Base-by-base conservation (phyloP, 1,139 yeast species). In the Arxiozyma heterogenica region DNA sequence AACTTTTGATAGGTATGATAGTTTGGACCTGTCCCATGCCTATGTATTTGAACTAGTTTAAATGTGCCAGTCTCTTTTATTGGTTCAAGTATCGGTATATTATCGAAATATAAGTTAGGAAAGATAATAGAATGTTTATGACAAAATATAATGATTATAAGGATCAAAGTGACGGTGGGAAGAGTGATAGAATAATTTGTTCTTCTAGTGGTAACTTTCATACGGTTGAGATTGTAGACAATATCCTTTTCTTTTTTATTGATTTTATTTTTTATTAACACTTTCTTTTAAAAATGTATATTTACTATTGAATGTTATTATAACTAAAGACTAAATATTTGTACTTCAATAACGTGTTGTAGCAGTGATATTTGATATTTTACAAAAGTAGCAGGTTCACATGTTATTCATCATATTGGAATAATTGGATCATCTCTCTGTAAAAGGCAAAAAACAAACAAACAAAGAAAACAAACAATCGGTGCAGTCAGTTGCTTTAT, bases 11-110 rank as follows among this genome's bases (percentile, higher is more conserved):
- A 59, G 34, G 46, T 22, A 7, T 53, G 43, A n/a, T 53, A 49
- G 39, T 49, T 23, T 18, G 48, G 30, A 7, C 61, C 63, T 1
- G 55, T 57, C 3, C 65, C 64, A 54, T 59, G 65, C 18, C 60
- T 48, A 45, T 61, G 58, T 12, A 61, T 53, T 9, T 59, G 59
- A 43, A 51, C 53, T 25, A 62, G 39, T 34, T 52, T 54, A 21
- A 62, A 60, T 15, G 49, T 17, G 6, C 50, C 48, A 18, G 44
- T 21, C 17, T 23, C n/a, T 15, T 22, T 18, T 20, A 20, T 23
- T 22, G 41, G 46, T 15, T n/a, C 8, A 15, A 30, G 27, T 20
- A 42, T 21, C n/a, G 45, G 51, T 20, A 27, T 27, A n/a, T 30
- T 27, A 42, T 42, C 22, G 38, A 21, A 46, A 38, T 46, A 46